These are phyloP conservation scores for Beauveria rudraprayagi DNA, from an alignment of 2,329 filamentous ascomycete genomes.

Conservation along the genomic window DNA sequence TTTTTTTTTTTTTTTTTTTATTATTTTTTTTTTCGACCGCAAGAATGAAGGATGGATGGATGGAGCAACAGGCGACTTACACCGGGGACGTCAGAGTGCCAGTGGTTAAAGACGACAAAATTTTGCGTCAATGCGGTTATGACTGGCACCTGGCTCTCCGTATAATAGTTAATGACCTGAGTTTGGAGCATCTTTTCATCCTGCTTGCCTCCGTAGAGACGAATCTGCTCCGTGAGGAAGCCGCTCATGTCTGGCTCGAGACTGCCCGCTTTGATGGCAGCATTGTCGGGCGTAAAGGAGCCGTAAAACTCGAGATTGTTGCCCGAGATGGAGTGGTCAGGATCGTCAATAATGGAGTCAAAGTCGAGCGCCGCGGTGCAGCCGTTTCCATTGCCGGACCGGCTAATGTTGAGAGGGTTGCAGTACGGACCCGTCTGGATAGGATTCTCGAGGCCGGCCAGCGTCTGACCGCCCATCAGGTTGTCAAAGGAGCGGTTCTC, in stretches of 20 bases:
- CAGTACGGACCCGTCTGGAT: constrained; percentile 34
- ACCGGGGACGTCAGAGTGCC: constrained; percentile 34
- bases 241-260: constrained; percentile 25
- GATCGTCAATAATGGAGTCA: constrained; percentile 33
- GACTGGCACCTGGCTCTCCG: constrained; percentile 33
- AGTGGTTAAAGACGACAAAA: constrained; percentile 36
- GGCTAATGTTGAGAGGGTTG: constrained; percentile 30
- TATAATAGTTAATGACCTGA: constrained; percentile 37
- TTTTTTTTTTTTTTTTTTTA: too few species aligned
- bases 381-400: constrained; percentile 12
- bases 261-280: constrained; percentile 24
- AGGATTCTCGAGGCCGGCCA: constrained; percentile 31
- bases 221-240: constrained; percentile 34
- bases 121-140: constrained; percentile 31
- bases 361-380: constrained; percentile 29
- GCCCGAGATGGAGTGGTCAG: constrained; percentile 32
- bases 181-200: constrained; percentile 24
- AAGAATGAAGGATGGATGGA: background rate
- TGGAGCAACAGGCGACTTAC: constrained; percentile 17
- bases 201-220: constrained; percentile 23
- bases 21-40: too few species aligned
- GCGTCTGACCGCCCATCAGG: constrained; percentile 32
- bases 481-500: constrained; percentile 39
- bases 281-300: constrained; percentile 30
- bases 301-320: constrained; percentile 38